Conservation (phyloP, 2,329 filamentous ascomycete species). For the Aspergillus sclerotialis region DNA sequence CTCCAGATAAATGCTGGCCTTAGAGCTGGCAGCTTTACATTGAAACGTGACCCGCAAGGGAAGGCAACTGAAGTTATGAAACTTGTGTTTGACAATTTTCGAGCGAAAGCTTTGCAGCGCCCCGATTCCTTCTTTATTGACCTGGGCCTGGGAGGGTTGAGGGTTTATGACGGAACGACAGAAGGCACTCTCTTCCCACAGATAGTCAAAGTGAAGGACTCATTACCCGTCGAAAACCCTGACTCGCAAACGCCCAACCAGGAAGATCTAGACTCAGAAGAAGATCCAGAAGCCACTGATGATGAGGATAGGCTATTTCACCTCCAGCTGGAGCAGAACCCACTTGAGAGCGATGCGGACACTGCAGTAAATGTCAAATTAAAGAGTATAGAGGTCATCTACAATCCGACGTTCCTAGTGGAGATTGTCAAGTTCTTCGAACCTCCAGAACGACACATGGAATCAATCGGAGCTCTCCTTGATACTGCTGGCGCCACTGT, state of each 20-base stretch:
- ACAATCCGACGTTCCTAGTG: constrained; percentile 89
- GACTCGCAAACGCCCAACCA: constrained; percentile 20
- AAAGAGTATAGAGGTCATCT: constrained; percentile 93
- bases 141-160: constrained; percentile 82
- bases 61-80: constrained; percentile 74
- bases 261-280: constrained; percentile 31
- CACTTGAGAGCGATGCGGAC: constrained; percentile 85
- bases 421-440: constrained; percentile 94
- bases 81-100: constrained; percentile 90
- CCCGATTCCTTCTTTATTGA: constrained; percentile 87
- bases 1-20: constrained; percentile 87
- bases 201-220: constrained; percentile 92
- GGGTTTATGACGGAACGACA: constrained; percentile 93
- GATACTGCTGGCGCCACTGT: constrained; percentile 93
- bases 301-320: constrained; percentile 78
- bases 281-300: constrained; percentile 36
- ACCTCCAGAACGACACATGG: constrained; percentile 94
- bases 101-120: constrained; percentile 79
- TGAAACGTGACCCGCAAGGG: constrained; percentile 78
- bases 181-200: constrained; percentile 85
- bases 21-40: constrained; percentile 91
- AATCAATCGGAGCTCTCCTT: constrained; percentile 92
- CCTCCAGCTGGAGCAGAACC: constrained; percentile 88
- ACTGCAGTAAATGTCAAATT: constrained; percentile 83
- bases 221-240: constrained; percentile 49